Evolutionary conservation across 139 green algal species (phyloP), one percentile per base, ranked within the genome.

Genomic region (Volvox reticuliferus): DNA sequence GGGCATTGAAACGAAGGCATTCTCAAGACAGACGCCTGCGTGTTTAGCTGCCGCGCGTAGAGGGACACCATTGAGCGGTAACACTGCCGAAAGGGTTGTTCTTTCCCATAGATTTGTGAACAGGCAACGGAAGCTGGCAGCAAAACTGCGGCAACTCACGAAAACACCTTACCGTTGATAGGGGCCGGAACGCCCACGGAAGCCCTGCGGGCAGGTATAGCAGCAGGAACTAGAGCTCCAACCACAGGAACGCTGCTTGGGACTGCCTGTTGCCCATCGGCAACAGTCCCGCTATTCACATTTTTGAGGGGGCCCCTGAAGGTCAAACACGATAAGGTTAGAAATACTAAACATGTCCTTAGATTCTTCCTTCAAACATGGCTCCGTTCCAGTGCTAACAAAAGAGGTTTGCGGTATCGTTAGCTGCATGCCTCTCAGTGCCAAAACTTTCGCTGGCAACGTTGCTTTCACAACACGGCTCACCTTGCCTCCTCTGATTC

Each of bases 1-100:
- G 1, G 86, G 86, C 86, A 90, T 84, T 13, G 86, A 81, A 12
- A 90, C 18, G 50, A 90, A 90, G 17, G 75, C 30, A 62, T 90
- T 62, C 21, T 83, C 50, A 24, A 26, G n/a, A 55, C 12, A 30
- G 50, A 71, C n/a, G 50, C 79, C 79, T 86, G 50, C 44, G 75
- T 79, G 65, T 28, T 24, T 73, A 55, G 44, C 44, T 5, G 21
- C 65, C 65, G 65, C 65, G 65, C 65, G 65, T 73, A 5, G 65
- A 28, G 65, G 65, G 2, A 12, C 21, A 28, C 21, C 5, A 12
- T 73, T 73, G 65, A 73, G 65, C 21, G 44, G 44, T 9, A 55
- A 55, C 44, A 55, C 44, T 55, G 44, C 44, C 44, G 44, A 55
- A 55, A 55, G 5, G 5, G 5, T 55, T 9, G 44, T 55, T 55